These are phyloP conservation scores for Aspergillus eucalypticola DNA, from an alignment of 2,329 filamentous ascomycete species.

Conservation along the genomic window DNA sequence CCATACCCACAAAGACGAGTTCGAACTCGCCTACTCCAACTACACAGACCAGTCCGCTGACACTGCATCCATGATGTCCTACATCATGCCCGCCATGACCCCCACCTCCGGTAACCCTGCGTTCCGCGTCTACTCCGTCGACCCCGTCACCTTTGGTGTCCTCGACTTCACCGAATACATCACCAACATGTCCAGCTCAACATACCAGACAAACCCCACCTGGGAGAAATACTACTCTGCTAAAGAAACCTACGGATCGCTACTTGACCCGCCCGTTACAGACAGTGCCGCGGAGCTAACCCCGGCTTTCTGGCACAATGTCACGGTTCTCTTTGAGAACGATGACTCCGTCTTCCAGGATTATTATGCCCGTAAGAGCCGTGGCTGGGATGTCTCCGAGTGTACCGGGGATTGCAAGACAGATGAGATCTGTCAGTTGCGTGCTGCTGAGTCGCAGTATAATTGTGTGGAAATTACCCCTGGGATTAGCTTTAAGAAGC, in stretches of 20 bases:
- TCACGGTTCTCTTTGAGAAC: slow-evolving; percentile 53
- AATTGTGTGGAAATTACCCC: slow-evolving; percentile 50
- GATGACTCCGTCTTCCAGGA: slow-evolving; percentile 49
- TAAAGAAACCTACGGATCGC: slow-evolving; percentile 50
- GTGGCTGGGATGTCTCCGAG: slow-evolving; percentile 46
- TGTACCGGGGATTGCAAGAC: slow-evolving; percentile 50
- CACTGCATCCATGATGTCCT: slow-evolving; percentile 52
- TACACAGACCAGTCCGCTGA: slow-evolving; percentile 46
- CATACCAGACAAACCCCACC: slow-evolving; percentile 54
- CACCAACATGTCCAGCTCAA: slow-evolving; percentile 55
- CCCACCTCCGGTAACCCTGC: slow-evolving; percentile 57
- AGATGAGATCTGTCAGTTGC: slow-evolving; percentile 49
- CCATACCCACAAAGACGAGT: slow-evolving; percentile 57
- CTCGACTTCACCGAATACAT: slow-evolving; percentile 54
- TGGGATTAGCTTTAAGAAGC: slow-evolving; percentile 38
- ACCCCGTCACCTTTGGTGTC: slow-evolving; percentile 55
- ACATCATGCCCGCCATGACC: slow-evolving; percentile 55
- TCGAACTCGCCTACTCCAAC: slow-evolving; percentile 57
- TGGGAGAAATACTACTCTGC: slow-evolving; percentile 51
- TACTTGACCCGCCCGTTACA: slow-evolving; percentile 30
- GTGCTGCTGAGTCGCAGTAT: slow-evolving; percentile 50
- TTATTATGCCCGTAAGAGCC: slow-evolving; percentile 51
- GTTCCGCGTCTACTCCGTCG: slow-evolving; percentile 57
- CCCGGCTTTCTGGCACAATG: slow-evolving; percentile 60
- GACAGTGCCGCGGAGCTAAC: slow-evolving; percentile 54